These are phyloP conservation scores for Annulohypoxylon truncatum DNA, from an alignment of 2,329 filamentous ascomycete genomes.

Conservation along the genomic window DNA sequence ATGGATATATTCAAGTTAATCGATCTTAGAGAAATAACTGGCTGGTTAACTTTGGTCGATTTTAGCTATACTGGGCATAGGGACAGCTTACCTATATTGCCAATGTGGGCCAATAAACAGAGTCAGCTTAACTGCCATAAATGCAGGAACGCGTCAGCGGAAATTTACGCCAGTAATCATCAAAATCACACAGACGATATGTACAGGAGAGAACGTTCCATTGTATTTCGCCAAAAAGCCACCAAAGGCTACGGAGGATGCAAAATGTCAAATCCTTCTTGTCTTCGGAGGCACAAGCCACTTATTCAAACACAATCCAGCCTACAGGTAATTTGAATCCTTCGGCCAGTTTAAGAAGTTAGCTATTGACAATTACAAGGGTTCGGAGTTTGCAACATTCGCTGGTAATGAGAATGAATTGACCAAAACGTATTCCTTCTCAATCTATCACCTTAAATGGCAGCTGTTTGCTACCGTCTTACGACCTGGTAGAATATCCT, in stretches of 20 bases:
- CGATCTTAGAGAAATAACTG: too few species aligned
- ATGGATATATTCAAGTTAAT: not conserved
- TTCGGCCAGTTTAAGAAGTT: constrained; percentile 7
- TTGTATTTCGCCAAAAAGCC: not conserved
- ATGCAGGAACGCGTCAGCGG: not conserved
- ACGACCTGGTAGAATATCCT: not conserved
- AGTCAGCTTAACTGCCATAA: not conserved
- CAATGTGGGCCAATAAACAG: not conserved
- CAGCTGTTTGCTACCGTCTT: not conserved
- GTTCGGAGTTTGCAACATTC: not conserved
- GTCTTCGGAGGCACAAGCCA: constrained; percentile 1
- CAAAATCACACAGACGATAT: not conserved
- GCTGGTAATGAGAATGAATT: not conserved
- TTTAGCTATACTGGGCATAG: not conserved
- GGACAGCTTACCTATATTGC: not conserved
- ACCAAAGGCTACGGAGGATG: not conserved
- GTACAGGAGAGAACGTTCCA: constrained; percentile 2
- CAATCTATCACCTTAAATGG: not conserved
- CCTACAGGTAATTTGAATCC: constrained; percentile 4
- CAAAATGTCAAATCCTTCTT: constrained; percentile 2
- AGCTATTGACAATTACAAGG: not conserved
- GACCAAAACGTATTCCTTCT: not conserved
- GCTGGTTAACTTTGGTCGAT: not conserved
- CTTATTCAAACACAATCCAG: not conserved
- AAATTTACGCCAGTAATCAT: not conserved